Percentiles rank a stretch among this genome's conserved stretches.
Conservation (phyloP, 2,329 filamentous ascomycete genomes). For the Coniochaeta pulveracea region DNA sequence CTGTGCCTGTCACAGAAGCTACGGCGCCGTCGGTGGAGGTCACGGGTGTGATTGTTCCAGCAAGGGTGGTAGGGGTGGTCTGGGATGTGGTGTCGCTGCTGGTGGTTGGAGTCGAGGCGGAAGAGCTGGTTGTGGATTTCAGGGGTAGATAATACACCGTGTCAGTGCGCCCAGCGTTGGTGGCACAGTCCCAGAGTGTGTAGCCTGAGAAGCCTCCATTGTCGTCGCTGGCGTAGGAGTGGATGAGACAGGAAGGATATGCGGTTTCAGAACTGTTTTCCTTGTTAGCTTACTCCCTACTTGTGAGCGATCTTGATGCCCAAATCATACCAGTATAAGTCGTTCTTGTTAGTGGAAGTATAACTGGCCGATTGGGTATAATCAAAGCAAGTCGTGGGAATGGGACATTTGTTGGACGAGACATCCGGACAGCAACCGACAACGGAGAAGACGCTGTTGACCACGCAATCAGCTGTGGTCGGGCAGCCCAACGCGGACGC, state of each 20-base stretch:
- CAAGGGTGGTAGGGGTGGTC: background rate
- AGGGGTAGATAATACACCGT: constrained; percentile 13
- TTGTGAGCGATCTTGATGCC: too few species aligned
- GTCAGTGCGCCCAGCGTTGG: constrained; percentile 10
- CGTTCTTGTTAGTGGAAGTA: constrained; percentile 14
- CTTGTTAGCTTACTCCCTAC: background rate
- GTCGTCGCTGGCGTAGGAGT: too few species aligned
- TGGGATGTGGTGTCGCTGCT: background rate
- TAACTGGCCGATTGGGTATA: constrained; percentile 11
- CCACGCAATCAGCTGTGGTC: constrained; percentile 14
- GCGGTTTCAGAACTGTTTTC: background rate
- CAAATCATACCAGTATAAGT: constrained; percentile 22
- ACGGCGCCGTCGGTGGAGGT: too few species aligned
- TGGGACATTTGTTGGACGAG: constrained; percentile 7
- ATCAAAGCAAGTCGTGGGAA: constrained; percentile 18
- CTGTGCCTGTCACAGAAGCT: too few species aligned
- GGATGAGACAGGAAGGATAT: too few species aligned
- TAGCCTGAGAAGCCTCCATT: too few species aligned
- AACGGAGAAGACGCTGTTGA: constrained; percentile 15
- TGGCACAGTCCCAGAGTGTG: constrained; percentile 18
- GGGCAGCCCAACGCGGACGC: constrained; percentile 17
- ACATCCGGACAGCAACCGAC: constrained; percentile 21
- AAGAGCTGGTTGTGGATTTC: background rate
- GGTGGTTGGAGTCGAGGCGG: background rate
- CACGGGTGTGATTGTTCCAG: background rate